These are phyloP conservation scores for Chaetomium sp. DNA, from an alignment of 2,329 filamentous ascomycete genomes.

Conservation along the genomic window DNA sequence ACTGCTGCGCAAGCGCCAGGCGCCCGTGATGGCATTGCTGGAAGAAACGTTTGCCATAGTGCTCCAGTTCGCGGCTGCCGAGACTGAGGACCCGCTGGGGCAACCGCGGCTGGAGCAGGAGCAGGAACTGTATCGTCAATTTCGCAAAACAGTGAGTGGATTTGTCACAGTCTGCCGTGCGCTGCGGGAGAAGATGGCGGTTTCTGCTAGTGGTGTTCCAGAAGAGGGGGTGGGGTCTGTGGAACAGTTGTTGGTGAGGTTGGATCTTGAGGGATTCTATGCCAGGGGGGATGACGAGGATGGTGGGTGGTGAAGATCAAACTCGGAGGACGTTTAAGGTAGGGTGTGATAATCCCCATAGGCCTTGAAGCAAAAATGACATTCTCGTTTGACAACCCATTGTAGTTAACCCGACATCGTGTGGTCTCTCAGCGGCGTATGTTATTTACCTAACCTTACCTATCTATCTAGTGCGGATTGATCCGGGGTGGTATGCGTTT, in stretches of 20 bases:
- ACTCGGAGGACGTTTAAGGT: neutral
- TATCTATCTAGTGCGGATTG: no score
- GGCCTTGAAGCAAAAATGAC: no score
- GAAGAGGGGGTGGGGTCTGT: conserved; percentile 20
- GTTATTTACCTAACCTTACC: no score
- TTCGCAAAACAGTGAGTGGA: conserved; percentile 64
- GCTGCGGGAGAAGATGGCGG: conserved; percentile 56
- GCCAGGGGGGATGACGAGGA: neutral
- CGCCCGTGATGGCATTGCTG: conserved; percentile 63
- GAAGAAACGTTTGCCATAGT: conserved; percentile 70
- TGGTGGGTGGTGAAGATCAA: neutral
- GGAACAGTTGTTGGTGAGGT: conserved; percentile 25
- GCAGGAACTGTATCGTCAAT: conserved; percentile 52
- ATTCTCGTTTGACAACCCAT: no score
- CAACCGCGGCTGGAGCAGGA: conserved; percentile 20
- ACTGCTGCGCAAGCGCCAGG: conserved; percentile 67
- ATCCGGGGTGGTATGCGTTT: no score
- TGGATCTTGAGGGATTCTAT: conserved; percentile 28
- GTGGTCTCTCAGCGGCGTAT: no score
- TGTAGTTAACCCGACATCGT: no score
- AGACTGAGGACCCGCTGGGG: conserved; percentile 28
- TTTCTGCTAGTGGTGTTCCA: conserved; percentile 27
- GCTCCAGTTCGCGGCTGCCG: conserved; percentile 59
- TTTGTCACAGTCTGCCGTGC: conserved; percentile 68
- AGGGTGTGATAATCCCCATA: no score